These are phyloP conservation scores for Scheffersomyces cryptocercus DNA, from an alignment of 1,139 yeast genomes.

Conservation along the genomic window DNA sequence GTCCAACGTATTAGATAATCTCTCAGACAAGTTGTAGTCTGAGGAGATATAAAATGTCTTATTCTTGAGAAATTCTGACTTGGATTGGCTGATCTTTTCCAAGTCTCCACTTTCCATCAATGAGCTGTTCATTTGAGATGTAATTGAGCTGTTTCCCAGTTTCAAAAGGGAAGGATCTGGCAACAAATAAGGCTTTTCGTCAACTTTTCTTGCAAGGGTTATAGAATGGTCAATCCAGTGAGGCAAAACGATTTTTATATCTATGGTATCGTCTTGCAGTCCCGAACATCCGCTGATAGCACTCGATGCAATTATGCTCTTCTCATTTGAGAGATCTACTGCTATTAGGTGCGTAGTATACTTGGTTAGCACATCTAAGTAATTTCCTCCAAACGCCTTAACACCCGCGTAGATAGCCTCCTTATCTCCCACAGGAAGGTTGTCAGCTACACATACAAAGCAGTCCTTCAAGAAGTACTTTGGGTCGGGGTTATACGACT, in stretches of 20 bases:
- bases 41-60: conserved; percentile 31
- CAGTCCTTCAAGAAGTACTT: conserved; percentile 61
- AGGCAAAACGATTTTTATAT: conserved; percentile 68
- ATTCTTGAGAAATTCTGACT: conserved; percentile 17
- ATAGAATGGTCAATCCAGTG: conserved; percentile 78
- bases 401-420: conserved; percentile 70
- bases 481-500: conserved; percentile 69
- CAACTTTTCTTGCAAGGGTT: conserved; percentile 48
- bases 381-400: conserved; percentile 74
- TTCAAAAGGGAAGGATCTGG: conserved; percentile 25
- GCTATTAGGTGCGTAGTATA: conserved; percentile 81
- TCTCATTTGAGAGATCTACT: conserved; percentile 51
- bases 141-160: conserved; percentile 4
- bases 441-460: conserved; percentile 61
- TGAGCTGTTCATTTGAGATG: conserved; percentile 14
- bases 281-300: conserved; percentile 33
- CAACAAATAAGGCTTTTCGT: conserved; percentile 55
- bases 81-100: conserved; percentile 10
- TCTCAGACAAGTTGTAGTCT: conserved; percentile 37
- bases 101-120: conserved; percentile 11
- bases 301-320: conserved; percentile 42
- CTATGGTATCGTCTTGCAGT: conserved; percentile 18
- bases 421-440: conserved; percentile 58
- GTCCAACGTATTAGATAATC: conserved; percentile 26
- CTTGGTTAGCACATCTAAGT: conserved; percentile 60